phyloP scores from a whole-genome alignment of 2,329 filamentous ascomycete genomes.

The Fusarium metavorans region DNA sequence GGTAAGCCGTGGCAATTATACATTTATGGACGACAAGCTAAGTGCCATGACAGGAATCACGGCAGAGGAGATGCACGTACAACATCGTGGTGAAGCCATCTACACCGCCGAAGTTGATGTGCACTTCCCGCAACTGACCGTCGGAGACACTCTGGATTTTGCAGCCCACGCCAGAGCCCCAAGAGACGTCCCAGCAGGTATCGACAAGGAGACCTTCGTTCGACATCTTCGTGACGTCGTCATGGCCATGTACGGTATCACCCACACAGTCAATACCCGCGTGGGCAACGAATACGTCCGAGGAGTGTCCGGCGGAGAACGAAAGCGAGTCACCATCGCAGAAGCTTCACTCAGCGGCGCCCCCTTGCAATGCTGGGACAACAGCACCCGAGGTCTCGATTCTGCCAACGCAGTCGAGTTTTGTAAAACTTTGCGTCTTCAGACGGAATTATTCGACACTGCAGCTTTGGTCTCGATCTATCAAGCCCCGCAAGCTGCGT shows the following conservation, averaged over 20 bases:
- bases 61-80: slow-evolving; percentile 38
- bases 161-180: slow-evolving; percentile 76
- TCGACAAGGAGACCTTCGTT: slow-evolving; percentile 64
- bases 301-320: slow-evolving; percentile 65
- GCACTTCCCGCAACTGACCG: slow-evolving; percentile 79
- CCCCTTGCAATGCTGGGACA: slow-evolving; percentile 77
- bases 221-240: slow-evolving; percentile 74
- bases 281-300: slow-evolving; percentile 79
- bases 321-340: slow-evolving; percentile 55
- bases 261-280: slow-evolving; percentile 74
- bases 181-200: slow-evolving; percentile 66
- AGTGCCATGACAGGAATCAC: slow-evolving; percentile 24
- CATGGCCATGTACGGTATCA: slow-evolving; percentile 78
- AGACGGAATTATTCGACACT: slow-evolving; percentile 69
- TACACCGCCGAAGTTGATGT: slow-evolving; percentile 86
- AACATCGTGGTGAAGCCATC: slow-evolving; percentile 78
- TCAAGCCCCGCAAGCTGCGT: slow-evolving; percentile 63
- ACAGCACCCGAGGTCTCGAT: slow-evolving; percentile 73
- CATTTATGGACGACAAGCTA: fast-evolving
- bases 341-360: slow-evolving; percentile 49
- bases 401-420: slow-evolving; percentile 75
- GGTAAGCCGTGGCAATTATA: slow-evolving; percentile 51
- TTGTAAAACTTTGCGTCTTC: slow-evolving; percentile 68
- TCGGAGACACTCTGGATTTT: slow-evolving; percentile 81
- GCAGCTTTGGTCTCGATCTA: slow-evolving; percentile 74